Percentiles rank a stretch among this genome's conserved stretches.
These are phyloP conservation scores for Phialophora tarda DNA, from an alignment of 2,329 filamentous ascomycete genomes.

Conservation along the genomic window DNA sequence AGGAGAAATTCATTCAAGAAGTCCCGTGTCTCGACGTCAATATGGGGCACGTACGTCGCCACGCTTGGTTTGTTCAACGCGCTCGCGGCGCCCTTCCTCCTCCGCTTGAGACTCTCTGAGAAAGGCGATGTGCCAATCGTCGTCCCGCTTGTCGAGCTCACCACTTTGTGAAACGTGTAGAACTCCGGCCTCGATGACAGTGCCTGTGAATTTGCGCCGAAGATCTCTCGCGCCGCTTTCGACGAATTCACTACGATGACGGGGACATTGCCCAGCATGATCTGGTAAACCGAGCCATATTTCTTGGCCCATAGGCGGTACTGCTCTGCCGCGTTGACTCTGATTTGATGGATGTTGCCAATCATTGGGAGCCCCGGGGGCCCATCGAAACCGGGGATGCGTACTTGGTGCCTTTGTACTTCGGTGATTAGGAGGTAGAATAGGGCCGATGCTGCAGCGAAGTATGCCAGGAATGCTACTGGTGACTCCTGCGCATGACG, in stretches of 20 bases:
- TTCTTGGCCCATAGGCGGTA: slow-evolving; percentile 61
- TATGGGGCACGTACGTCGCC: slow-evolving; percentile 65
- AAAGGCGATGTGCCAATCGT: slow-evolving; percentile 73
- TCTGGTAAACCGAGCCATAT: slow-evolving; percentile 61
- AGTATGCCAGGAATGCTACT: slow-evolving; percentile 29
- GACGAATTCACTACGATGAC: slow-evolving; percentile 63
- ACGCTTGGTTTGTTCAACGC: slow-evolving; percentile 70
- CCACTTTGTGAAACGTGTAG: slow-evolving; percentile 65
- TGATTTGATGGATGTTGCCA: slow-evolving; percentile 62
- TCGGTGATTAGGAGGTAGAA: slow-evolving; percentile 59
- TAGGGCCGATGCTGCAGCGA: slow-evolving; percentile 31
- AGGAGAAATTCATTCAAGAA: slow-evolving; percentile 66
- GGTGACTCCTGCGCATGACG: slow-evolving; percentile 27
- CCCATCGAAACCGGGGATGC: slow-evolving; percentile 56
- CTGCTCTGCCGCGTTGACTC: slow-evolving; percentile 61
- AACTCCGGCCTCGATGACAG: slow-evolving; percentile 63
- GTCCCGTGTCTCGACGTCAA: slow-evolving; percentile 67
- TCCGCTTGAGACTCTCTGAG: slow-evolving; percentile 67
- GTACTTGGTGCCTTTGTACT: slow-evolving; percentile 52
- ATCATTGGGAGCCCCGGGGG: slow-evolving; percentile 60
- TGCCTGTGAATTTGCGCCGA: slow-evolving; percentile 60
- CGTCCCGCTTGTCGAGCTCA: slow-evolving; percentile 61
- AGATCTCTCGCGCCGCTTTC: slow-evolving; percentile 57
- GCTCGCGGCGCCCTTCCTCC: slow-evolving; percentile 68
- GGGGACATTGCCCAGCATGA: slow-evolving; percentile 63